These are phyloP conservation scores for Collariella sp. DNA, from an alignment of 495 filamentous ascomycete genomes.

Conservation along the genomic window DNA sequence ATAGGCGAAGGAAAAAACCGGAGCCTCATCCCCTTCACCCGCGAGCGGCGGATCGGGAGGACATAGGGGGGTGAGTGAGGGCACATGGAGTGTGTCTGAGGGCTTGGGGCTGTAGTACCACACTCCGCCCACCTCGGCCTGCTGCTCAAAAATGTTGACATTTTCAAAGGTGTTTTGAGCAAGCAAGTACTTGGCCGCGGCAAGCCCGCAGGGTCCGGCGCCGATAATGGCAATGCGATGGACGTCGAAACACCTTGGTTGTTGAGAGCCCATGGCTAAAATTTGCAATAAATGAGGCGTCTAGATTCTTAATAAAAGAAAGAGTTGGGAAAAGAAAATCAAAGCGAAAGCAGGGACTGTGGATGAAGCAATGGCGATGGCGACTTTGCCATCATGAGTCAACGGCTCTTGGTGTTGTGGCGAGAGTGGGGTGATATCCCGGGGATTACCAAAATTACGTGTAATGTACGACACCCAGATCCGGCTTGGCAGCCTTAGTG, in stretches of 20 bases:
- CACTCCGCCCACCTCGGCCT: conserved; percentile 62
- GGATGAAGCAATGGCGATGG: neutral
- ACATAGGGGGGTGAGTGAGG: conserved; percentile 35
- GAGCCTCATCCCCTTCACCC: conserved; percentile 14
- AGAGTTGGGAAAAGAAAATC: neutral
- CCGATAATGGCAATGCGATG: conserved; percentile 58
- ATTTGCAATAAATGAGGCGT: too few species aligned
- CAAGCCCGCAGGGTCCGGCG: conserved; percentile 60
- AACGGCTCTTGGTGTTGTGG: neutral
- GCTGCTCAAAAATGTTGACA: conserved; percentile 78
- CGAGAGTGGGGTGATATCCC: neutral
- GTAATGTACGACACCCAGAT: neutral
- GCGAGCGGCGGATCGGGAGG: conserved; percentile 34
- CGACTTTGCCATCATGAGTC: neutral
- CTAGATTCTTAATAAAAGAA: neutral
- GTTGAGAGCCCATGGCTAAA: conserved; percentile 22
- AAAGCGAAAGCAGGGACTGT: neutral
- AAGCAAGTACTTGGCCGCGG: conserved; percentile 62
- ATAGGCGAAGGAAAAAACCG: conserved; percentile 61
- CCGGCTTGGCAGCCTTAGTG: neutral
- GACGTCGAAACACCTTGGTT: conserved; percentile 30
- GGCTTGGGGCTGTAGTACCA: conserved; percentile 64
- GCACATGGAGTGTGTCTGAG: conserved; percentile 25
- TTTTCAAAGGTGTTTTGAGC: conserved; percentile 62
- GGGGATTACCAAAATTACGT: neutral